These are phyloP conservation scores for Blastobotrys raffinosifermentans DNA, from an alignment of 1,139 yeast species.

Conservation along the genomic window DNA sequence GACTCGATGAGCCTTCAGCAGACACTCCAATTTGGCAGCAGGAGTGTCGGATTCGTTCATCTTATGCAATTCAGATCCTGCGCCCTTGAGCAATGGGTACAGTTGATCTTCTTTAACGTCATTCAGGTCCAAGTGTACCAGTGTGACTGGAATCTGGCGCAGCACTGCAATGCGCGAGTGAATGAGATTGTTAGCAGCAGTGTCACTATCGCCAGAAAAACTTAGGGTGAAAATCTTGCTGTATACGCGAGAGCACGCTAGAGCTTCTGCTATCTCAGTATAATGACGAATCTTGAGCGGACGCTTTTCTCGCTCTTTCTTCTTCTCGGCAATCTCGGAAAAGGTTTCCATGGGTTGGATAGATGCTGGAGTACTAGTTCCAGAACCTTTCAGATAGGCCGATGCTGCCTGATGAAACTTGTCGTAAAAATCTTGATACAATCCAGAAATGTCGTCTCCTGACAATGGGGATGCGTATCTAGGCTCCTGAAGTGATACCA, in stretches of 20 bases:
- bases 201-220: slow-evolving; percentile 24
- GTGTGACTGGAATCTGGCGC: slow-evolving; percentile 23
- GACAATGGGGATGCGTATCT: slow-evolving; percentile 49
- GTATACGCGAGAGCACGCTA: slow-evolving; percentile 38
- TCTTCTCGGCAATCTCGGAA: slow-evolving; percentile 31
- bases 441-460: slow-evolving; percentile 44
- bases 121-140: slow-evolving; percentile 25
- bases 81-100: slow-evolving; percentile 18
- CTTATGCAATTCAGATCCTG: slow-evolving; percentile 22
- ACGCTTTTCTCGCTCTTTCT: slow-evolving; percentile 21
- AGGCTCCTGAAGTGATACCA: slow-evolving; percentile 49
- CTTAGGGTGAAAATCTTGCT: slow-evolving; percentile 32
- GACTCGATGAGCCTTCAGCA: slow-evolving; percentile 37
- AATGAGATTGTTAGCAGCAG: slow-evolving; percentile 23
- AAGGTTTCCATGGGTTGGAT: slow-evolving; percentile 27
- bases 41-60: slow-evolving; percentile 34
- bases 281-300: slow-evolving; percentile 27
- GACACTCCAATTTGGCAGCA: slow-evolving; percentile 35
- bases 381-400: slow-evolving; percentile 19
- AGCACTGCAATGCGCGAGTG: slow-evolving; percentile 26
- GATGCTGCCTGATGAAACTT: slow-evolving; percentile 30
- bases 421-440: slow-evolving; percentile 50
- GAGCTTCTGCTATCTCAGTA: slow-evolving; percentile 37
- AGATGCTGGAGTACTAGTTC: slow-evolving; percentile 4
- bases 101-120: slow-evolving; percentile 12